Percentiles rank a stretch among this genome's conserved stretches.
These are phyloP conservation scores for Cnidoscolus chayamansa DNA, from an alignment of 441 rosid genomes.

Conservation along the genomic window DNA sequence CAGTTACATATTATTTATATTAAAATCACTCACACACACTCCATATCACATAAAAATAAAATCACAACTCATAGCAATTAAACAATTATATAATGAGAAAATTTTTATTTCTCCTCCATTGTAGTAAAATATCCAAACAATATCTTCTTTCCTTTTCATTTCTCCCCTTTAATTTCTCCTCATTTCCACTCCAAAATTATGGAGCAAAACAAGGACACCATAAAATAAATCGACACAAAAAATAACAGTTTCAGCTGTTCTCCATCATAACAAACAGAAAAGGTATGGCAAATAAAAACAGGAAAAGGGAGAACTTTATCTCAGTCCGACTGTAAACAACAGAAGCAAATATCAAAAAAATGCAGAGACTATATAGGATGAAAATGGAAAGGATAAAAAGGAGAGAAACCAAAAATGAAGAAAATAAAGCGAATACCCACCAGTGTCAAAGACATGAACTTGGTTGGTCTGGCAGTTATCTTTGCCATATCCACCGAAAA, in stretches of 20 bases:
- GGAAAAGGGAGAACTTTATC: conserved; percentile 10
- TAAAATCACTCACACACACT: too few relatives aligned
- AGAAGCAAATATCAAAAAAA: conserved; percentile 20
- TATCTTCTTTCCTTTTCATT: too few relatives aligned
- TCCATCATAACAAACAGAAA: background rate
- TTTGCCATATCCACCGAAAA: conserved; percentile 90
- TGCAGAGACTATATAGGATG: background rate
- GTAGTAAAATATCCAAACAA: too few relatives aligned
- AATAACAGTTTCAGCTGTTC: conserved; percentile 3
- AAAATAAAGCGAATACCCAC: conserved; percentile 38
- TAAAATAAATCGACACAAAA: conserved; percentile 23
- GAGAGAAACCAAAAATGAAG: background rate
- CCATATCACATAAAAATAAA: too few relatives aligned
- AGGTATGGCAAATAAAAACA: background rate
- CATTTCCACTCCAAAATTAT: too few relatives aligned
- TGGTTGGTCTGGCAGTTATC: conserved; percentile 95
- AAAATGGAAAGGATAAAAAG: background rate
- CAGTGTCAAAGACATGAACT: conserved; percentile 93
- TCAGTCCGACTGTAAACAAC: conserved; percentile 21
- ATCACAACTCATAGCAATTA: too few relatives aligned
- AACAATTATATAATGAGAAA: too few relatives aligned
- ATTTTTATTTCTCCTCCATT: too few relatives aligned
- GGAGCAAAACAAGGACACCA: conserved; percentile 12
- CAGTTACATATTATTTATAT: too few relatives aligned
- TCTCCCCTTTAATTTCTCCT: too few relatives aligned